phyloP scores from a whole-genome alignment of 352 stramenopile genomes.

The Pilasporangium apinafurcum region DNA sequence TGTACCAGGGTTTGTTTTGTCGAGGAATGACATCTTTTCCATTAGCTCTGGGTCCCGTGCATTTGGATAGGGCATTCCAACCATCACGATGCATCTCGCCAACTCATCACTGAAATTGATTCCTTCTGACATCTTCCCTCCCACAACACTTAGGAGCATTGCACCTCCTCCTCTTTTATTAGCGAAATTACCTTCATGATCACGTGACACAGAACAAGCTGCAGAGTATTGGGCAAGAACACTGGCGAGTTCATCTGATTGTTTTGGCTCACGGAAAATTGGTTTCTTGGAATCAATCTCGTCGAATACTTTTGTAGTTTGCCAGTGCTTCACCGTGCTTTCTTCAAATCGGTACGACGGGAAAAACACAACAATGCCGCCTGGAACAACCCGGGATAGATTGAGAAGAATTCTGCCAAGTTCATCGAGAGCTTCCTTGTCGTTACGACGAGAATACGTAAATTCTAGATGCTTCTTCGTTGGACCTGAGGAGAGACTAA shows the following conservation, averaged over 20 bases:
- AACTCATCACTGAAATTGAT: conserved; percentile 99
- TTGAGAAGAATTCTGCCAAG: conserved; percentile 93
- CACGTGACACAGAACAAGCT: conserved; percentile 22
- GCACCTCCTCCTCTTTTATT: conserved; percentile 26
- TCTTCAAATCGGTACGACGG: conserved; percentile 97
- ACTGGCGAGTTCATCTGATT: conserved; percentile 88
- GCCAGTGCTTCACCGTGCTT: conserved; percentile 83
- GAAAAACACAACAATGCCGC: conserved; percentile 97
- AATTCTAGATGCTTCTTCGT: conserved; percentile 92
- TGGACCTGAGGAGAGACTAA: conserved; percentile 72
- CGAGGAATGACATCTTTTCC: conserved; percentile 96
- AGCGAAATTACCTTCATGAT: neutral
- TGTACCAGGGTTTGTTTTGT: conserved; percentile 49
- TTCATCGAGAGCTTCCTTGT: conserved; percentile 87
- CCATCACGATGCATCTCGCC: conserved; percentile 95
- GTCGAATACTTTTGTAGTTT: conserved; percentile 64
- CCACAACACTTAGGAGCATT: conserved; percentile 96
- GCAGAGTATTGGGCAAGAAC: conserved; percentile 86
- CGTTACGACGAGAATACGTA: conserved; percentile 76
- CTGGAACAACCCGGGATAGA: conserved; percentile 85
- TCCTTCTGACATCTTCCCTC: conserved; percentile 99
- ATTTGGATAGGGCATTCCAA: conserved; percentile 98
- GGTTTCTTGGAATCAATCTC: conserved; percentile 87
- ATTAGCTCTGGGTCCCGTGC: conserved; percentile 93
- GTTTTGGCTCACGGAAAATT: conserved; percentile 93